Conservation (phyloP, 768 basidiomycete species). For the Pulveroboletus frians region DNA sequence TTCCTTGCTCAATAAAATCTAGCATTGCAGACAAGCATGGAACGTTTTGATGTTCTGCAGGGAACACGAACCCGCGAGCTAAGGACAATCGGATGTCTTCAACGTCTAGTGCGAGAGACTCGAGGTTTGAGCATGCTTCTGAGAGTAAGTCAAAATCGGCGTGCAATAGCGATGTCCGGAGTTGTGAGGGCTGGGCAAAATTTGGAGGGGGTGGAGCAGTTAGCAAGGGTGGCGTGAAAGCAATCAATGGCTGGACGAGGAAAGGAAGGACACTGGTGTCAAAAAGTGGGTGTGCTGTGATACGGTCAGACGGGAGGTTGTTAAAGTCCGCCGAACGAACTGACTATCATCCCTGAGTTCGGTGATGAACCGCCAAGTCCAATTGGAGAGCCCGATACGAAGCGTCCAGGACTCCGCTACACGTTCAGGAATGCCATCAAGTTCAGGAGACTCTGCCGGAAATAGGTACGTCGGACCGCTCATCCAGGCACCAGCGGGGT, state of each 20-base stretch:
- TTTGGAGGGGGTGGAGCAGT: slow-evolving; percentile 33
- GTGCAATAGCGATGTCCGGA: slow-evolving; percentile 45
- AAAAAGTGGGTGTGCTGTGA: slow-evolving; percentile 51
- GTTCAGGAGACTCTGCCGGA: slow-evolving; percentile 15
- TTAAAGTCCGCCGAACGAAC: slow-evolving; percentile 12
- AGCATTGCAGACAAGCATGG: slow-evolving; percentile 61
- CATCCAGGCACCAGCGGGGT: slow-evolving; percentile 70
- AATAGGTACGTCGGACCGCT: slow-evolving; percentile 20
- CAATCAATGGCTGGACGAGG: slow-evolving; percentile 51
- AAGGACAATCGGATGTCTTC: slow-evolving; percentile 70
- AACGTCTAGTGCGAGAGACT: slow-evolving; percentile 72
- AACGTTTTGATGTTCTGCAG: slow-evolving; percentile 50
- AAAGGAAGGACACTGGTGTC: slow-evolving; percentile 59
- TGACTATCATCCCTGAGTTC: slow-evolving; percentile 70
- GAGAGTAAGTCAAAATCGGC: slow-evolving; percentile 71
- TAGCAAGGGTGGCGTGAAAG: slow-evolving; percentile 54
- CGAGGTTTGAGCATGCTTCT: slow-evolving; percentile 69
- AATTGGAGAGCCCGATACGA: slow-evolving; percentile 60
- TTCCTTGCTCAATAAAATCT: slow-evolving; percentile 69
- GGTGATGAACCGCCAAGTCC: slow-evolving; percentile 74
- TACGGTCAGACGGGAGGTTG: slow-evolving; percentile 1
- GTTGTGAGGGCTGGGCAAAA: slow-evolving; percentile 37
- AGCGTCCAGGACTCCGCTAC: slow-evolving; percentile 58
- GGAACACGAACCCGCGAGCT: slow-evolving; percentile 58
- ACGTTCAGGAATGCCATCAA: slow-evolving; percentile 21